A percentile compares a stretch with the other conserved stretches of the same genome.
Evolutionary conservation across 352 stramenopile genomes (phyloP).

Genomic region (Globisporangium uncinulatum): DNA sequence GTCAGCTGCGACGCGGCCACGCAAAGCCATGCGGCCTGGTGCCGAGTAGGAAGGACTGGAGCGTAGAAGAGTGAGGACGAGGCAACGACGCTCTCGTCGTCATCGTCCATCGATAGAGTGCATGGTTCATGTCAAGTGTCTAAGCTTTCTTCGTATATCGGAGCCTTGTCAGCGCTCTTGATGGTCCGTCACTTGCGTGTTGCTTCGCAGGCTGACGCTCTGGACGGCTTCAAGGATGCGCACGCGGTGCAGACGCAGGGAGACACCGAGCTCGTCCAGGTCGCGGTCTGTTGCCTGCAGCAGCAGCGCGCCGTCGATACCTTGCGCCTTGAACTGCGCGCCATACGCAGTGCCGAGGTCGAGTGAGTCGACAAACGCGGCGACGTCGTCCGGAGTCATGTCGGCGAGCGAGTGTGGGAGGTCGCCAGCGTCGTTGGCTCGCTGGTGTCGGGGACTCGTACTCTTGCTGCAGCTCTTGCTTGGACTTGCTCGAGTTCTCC

Average conservation of each 20-base stretch:
- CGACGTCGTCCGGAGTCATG: constrained; percentile 43
- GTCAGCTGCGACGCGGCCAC: constrained; percentile 47
- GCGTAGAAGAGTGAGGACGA: background rate
- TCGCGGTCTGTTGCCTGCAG: constrained; percentile 46
- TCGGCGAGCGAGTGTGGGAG: background rate
- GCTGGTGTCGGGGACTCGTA: background rate
- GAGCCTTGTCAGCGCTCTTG: background rate
- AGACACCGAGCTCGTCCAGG: constrained; percentile 62
- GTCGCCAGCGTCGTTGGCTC: background rate
- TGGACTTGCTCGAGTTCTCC: background rate
- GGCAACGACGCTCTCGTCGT: background rate
- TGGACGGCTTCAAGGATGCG: constrained; percentile 51
- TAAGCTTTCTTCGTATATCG: background rate
- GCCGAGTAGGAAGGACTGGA: constrained; percentile 28
- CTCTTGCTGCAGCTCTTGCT: constrained; percentile 6
- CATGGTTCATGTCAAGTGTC: background rate
- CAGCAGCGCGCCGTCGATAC: constrained; percentile 65
- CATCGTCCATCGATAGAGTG: constrained; percentile 8
- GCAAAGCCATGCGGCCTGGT: constrained; percentile 58
- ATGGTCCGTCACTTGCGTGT: background rate
- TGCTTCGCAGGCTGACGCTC: background rate
- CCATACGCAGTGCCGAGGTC: constrained; percentile 31
- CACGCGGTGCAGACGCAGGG: constrained; percentile 61
- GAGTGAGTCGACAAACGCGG: constrained; percentile 43
- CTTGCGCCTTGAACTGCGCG: constrained; percentile 30